These are phyloP conservation scores for Gentiana macrophylla DNA, from an alignment of 257 asterid genomes.

Conservation along the genomic window DNA sequence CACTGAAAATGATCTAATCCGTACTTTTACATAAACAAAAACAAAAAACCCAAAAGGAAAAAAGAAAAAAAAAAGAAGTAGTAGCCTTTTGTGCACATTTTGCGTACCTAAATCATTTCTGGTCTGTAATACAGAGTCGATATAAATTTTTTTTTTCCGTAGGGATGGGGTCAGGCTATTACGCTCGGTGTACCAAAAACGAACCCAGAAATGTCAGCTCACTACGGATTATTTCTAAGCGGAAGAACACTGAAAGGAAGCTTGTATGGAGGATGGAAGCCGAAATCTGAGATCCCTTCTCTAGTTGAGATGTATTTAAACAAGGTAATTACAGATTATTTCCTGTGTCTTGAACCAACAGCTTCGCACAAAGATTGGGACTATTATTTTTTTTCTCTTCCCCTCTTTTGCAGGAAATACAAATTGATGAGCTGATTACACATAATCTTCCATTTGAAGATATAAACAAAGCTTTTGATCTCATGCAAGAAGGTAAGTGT, in stretches of 20 bases:
- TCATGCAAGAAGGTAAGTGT: slow-evolving; percentile 75
- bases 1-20: no score
- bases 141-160: slow-evolving; percentile 8
- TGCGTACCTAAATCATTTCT: no score
- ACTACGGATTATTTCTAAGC: slow-evolving; percentile 62
- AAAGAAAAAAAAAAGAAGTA: no score
- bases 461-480: no score
- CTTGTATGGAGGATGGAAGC: slow-evolving; percentile 94
- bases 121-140: no score
- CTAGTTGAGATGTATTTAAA: slow-evolving; percentile 70
- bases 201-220: slow-evolving; percentile 67
- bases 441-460: slow-evolving; percentile 52
- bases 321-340: slow-evolving; percentile 35
- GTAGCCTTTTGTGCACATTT: no score
- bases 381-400: neutral
- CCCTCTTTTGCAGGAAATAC: slow-evolving; percentile 78
- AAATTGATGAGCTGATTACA: slow-evolving; percentile 59
- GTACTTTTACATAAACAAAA: no score
- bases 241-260: slow-evolving; percentile 85
- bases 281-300: slow-evolving; percentile 83
- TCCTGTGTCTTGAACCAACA: no score
- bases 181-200: slow-evolving; percentile 91
- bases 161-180: slow-evolving; percentile 97
- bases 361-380: no score
- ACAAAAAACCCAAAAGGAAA: no score